Conservation (phyloP, 192 early-diverging fungal genomes). For the Rhizophagus clarus region DNA sequence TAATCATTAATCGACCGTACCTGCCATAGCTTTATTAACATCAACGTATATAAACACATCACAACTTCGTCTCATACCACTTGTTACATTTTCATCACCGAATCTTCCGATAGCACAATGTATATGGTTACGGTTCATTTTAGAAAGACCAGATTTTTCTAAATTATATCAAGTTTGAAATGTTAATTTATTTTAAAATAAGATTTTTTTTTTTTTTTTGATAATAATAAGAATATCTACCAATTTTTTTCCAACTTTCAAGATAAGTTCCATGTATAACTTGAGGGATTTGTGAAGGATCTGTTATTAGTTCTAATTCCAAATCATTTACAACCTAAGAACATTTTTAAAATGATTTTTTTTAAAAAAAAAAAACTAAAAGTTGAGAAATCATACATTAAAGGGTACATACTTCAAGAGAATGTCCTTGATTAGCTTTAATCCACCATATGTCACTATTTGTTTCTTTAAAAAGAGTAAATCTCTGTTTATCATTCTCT, state of each 20-base stretch:
- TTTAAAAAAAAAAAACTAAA: background rate
- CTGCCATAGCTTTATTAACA: conserved; percentile 62
- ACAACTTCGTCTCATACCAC: conserved; percentile 71
- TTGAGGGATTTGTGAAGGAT: conserved; percentile 46
- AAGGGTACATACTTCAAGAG: conserved; percentile 41
- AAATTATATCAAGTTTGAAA: background rate
- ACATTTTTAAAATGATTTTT: background rate
- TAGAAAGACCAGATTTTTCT: conserved; percentile 61
- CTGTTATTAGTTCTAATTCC: conserved; percentile 48
- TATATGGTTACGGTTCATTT: conserved; percentile 88
- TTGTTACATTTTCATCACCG: conserved; percentile 70
- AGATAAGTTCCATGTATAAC: conserved; percentile 75
- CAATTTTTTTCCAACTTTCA: conserved; percentile 55
- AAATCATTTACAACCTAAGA: conserved; percentile 44
- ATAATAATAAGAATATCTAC: conserved; percentile 34
- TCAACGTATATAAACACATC: conserved; percentile 85
- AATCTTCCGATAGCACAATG: conserved; percentile 79
- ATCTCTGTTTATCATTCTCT: conserved; percentile 85
- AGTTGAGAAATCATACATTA: background rate
- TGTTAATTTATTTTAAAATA: too few relatives aligned
- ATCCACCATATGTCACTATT: conserved; percentile 56
- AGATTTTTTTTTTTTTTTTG: background rate
- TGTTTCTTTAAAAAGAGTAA: conserved; percentile 50
- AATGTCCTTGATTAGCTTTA: conserved; percentile 89
- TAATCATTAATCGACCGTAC: conserved; percentile 34